These are phyloP conservation scores for Penicillium concentricum DNA, from an alignment of 2,329 filamentous ascomycete genomes.

Conservation along the genomic window DNA sequence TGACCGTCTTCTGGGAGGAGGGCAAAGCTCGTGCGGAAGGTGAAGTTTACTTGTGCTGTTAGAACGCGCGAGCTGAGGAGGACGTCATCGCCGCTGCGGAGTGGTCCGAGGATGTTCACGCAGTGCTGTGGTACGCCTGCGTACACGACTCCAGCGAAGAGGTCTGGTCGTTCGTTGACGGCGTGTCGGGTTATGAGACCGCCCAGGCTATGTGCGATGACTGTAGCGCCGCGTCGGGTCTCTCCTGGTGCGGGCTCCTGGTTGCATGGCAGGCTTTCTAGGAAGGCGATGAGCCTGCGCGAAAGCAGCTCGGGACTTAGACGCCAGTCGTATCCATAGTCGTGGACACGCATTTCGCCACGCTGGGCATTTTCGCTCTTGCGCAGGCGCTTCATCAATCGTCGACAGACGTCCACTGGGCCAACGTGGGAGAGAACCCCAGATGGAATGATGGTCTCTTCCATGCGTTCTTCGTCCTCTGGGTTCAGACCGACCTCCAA, in stretches of 20 bases:
- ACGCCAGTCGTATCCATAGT: conserved; percentile 95
- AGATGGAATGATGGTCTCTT: conserved; percentile 76
- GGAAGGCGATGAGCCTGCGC: conserved; percentile 66
- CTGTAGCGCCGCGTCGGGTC: conserved; percentile 66
- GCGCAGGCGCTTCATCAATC: conserved; percentile 74
- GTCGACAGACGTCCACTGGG: conserved; percentile 82
- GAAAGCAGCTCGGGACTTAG: conserved; percentile 77
- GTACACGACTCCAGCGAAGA: conserved; percentile 83
- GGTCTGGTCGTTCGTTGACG: conserved; percentile 78
- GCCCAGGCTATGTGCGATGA: conserved; percentile 82
- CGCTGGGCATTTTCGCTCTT: conserved; percentile 70
- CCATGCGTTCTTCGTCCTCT: conserved; percentile 80
- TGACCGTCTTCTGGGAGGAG: conserved; percentile 82
- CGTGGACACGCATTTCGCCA: conserved; percentile 74
- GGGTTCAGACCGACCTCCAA: conserved; percentile 79
- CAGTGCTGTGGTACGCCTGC: conserved; percentile 82
- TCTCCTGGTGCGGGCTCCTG: conserved; percentile 44
- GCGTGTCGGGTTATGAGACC: conserved; percentile 85
- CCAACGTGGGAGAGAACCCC: conserved; percentile 92
- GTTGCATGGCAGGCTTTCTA: conserved; percentile 75
- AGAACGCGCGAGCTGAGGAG: conserved; percentile 84
- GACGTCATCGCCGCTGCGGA: conserved; percentile 90
- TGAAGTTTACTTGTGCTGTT: conserved; percentile 87
- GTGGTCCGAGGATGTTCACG: conserved; percentile 84
- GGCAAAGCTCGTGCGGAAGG: conserved; percentile 79